Base-by-base conservation (phyloP, 2,329 filamentous ascomycete genomes). In the Exserohilum turcica region DNA sequence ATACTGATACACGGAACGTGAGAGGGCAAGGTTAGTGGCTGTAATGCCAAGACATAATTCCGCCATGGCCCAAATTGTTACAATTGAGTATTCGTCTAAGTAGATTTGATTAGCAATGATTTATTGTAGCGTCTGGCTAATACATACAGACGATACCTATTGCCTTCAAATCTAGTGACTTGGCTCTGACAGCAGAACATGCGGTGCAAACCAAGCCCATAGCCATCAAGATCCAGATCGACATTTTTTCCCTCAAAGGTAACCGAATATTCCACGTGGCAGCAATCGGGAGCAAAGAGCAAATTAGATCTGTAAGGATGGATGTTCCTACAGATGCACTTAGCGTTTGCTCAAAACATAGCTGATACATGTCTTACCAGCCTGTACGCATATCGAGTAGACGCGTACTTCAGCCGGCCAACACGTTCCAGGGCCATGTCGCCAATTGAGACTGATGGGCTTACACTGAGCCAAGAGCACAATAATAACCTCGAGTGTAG, bases 41-140 rank as follows among this genome's bases (percentile, higher is more conserved):
- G 39, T 51, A 18, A 51, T 52, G 2, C 48, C 48, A 9, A 52
- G 28, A n/a, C 48, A 52, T 10, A 46, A n/a, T 39, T 52, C 48
- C 7, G 48, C 29, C 43, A 52, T 52, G 18, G 48, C 48, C 42
- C 42, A 46, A 7, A 52, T 46, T 5, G 43, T 40, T 18, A 51
- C 48, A 10, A 40, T 38, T 15, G 40, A 45, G 43, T 52, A 52
- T 35, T 52, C 48, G 7, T 52, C 37, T 49, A 45, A 6, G 27
- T 28, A 15, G 46, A 8, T 5, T 42, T 15, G 12, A 24, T 52
- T 21, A 15, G 19, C 28, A 16, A 27, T n/a, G 13, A 15, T 28
- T 28, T 24, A 24, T 24, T 7, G 21, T 24, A 24, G 21, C 21
- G 21, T 7, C 4, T 5, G 4, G 21, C 21, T 7, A 24, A 24